phyloP scores from a whole-genome alignment of 2,329 filamentous ascomycete genomes.

The Elsinoe australis region DNA sequence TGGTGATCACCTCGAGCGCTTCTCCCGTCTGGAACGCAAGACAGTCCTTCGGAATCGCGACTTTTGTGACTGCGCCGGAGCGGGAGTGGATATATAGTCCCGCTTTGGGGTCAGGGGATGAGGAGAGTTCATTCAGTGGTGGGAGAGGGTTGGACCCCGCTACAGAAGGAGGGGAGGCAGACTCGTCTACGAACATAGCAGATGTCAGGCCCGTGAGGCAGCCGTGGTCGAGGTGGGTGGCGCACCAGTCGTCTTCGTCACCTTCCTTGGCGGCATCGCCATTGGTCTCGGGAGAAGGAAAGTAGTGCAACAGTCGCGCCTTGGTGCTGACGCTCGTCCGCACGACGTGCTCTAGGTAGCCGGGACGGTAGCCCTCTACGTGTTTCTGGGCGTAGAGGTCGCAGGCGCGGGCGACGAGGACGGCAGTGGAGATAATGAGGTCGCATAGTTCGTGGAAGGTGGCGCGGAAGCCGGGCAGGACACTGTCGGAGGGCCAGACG shows the following conservation, averaged over 20 bases:
- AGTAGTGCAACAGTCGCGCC: slow-evolving; percentile 87
- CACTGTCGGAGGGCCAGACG: slow-evolving; percentile 57
- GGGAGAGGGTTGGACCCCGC: slow-evolving; percentile 23
- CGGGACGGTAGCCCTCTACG: slow-evolving; percentile 65
- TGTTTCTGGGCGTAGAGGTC: slow-evolving; percentile 76
- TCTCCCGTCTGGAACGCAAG: slow-evolving; percentile 96
- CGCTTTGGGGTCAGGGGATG: slow-evolving; percentile 72
- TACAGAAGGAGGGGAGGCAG: slow-evolving; percentile 27
- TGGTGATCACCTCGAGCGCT: slow-evolving; percentile 80
- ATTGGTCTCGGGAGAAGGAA: slow-evolving; percentile 47
- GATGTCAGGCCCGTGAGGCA: slow-evolving; percentile 90
- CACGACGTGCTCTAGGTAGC: slow-evolving; percentile 82
- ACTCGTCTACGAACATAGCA: slow-evolving; percentile 92
- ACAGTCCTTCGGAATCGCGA: slow-evolving; percentile 82
- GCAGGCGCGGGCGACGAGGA: slow-evolving; percentile 81
- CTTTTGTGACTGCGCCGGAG: slow-evolving; percentile 73
- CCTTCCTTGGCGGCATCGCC: slow-evolving; percentile 36
- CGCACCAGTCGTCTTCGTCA: slow-evolving; percentile 77
- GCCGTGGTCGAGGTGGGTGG: slow-evolving; percentile 82
- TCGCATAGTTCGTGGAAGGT: slow-evolving; percentile 68
- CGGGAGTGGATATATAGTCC: slow-evolving; percentile 93
- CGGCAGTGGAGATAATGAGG: slow-evolving; percentile 82
- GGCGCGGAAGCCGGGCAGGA: slow-evolving; percentile 66
- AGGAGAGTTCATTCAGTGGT: slow-evolving; percentile 60
- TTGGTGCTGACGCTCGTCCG: slow-evolving; percentile 81